Evolutionary conservation across 202 grass and related monocot genomes (phyloP), one percentile per base, ranked within the genome.

Genomic region (Brachypodium distachyon): DNA sequence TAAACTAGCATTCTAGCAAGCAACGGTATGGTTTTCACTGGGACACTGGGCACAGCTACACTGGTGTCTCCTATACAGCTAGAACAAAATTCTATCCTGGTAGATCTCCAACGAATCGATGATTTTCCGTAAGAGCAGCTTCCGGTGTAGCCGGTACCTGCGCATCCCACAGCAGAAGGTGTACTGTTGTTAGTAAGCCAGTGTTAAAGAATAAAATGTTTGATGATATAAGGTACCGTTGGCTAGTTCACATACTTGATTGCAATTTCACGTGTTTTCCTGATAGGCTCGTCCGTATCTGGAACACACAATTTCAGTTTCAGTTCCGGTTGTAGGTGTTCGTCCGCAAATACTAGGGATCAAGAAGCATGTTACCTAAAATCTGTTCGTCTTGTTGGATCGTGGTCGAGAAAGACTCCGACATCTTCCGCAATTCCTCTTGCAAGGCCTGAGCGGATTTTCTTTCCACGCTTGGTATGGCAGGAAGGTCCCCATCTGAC

Each of bases 61-160:
- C 34, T 63, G n/a, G n/a, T 4, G 9, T 23, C 27, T 32, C 48
- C 73, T 91, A 83, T 62, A 88, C 36, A 82, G 51, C 86, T 92
- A 97, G 78, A 91, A 97, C 51, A 97, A 36, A 77, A 97, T 83
- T 11, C 68, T 91, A 22, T 93, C 83, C 74, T 93, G 88, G 11
- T 97, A 97, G 46, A 93, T 81, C 23, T 93, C 83, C 72, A 97
- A 80, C 50, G 90, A 77, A 14, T 89, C 86, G 2, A 93, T 97
- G 59, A 93, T 77, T 77, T 93, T 97, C 61, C 84, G 66, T 1
- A 93, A 40, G 7, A 96, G 86, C 77, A 92, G 64, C 73, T 97
- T 97, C 70, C 89, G 75, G n/a, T 97, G 91, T 55, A 97, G 72
- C 14, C 91, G 84, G 76, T 94, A 97, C 82, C 95, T 97, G 80